Evolutionary conservation across 2,329 filamentous ascomycete species (phyloP), one percentile per base, ranked within the genome.

Genomic region (Arthroderma sp.): DNA sequence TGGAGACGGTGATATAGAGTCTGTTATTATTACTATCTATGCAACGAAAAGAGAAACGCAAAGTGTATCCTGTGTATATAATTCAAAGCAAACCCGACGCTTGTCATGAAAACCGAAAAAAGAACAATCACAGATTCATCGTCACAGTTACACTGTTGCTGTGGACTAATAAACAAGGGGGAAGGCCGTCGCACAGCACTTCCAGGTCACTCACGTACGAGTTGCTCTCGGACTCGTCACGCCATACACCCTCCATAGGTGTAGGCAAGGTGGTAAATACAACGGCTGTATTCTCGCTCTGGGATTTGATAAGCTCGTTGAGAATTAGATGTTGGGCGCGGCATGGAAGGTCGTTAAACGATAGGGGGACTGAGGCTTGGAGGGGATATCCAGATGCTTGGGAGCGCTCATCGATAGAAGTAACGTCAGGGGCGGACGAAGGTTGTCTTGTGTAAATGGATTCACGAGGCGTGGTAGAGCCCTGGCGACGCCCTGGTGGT

Each of bases 101-200:
- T 15, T 9, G 8, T 32, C n/a, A 30, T 39, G 42, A 41, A 27
- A 43, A 11, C 34, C 15, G 5, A 22, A 27, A 33, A 44, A 34
- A 47, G 34, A 43, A 48, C 37, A 43, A 40, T 60, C 53, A 68
- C 30, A 67, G 49, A 47, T 67, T 67, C 59, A 67, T 65, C 44
- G 65, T 93, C 39, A 93, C 86, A 10, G 85, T 93, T 82, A 93
- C 87, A 56, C 80, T 86, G 63, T 93, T 93, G 62, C 83, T 87
- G 63, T 93, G 74, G 34, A 94, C 83, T 60, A 94, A 67, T 55
- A 93, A 61, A 38, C 79, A 77, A 1, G 86, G 86, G 29, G 86
- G 85, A 49, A 89, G 66, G 7, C 77, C 82, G 55, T 82, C 76
- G 60, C 83, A 89, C 47, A 94, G 64, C 2, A 91, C 75, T 61